Evolutionary conservation across 192 early-diverging fungal genomes (phyloP).

Genomic region (Rhizoclosmatium globosum): DNA sequence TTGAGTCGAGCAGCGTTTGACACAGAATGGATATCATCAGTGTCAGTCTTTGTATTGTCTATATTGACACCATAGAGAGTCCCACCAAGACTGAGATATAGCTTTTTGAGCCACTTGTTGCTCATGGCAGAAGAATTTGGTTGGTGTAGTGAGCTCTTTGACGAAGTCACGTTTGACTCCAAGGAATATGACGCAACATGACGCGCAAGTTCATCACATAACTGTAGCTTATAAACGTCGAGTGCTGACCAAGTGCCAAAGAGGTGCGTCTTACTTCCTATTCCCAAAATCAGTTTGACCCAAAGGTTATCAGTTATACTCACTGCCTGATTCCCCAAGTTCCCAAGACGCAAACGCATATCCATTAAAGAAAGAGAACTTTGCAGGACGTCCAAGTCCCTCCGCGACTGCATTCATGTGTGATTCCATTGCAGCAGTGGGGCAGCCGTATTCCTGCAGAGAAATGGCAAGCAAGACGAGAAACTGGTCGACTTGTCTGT

Average conservation of each 20-base stretch:
- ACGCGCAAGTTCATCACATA: constrained; percentile 46
- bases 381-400: background rate
- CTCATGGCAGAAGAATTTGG: background rate
- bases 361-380: constrained; percentile 27
- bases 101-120: constrained; percentile 4
- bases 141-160: background rate
- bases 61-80: constrained; percentile 2
- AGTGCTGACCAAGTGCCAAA: constrained; percentile 27
- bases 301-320: background rate
- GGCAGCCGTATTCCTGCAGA: constrained; percentile 46
- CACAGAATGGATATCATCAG: background rate
- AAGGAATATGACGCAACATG: constrained; percentile 46
- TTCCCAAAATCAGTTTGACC: background rate
- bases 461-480: constrained; percentile 38
- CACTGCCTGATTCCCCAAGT: background rate
- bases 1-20: background rate
- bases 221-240: constrained; percentile 42
- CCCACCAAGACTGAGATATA: background rate
- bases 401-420: constrained; percentile 35
- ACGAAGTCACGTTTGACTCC: background rate
- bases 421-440: constrained; percentile 36
- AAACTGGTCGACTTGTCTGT: constrained; percentile 33
- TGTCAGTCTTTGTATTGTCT: too few species aligned
- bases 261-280: constrained; percentile 29
- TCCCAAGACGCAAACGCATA: constrained; percentile 16